Evolutionary conservation across 225 moss, liverwort and hornwort species (phyloP).

Genomic region (Bryum argenteum): DNA sequence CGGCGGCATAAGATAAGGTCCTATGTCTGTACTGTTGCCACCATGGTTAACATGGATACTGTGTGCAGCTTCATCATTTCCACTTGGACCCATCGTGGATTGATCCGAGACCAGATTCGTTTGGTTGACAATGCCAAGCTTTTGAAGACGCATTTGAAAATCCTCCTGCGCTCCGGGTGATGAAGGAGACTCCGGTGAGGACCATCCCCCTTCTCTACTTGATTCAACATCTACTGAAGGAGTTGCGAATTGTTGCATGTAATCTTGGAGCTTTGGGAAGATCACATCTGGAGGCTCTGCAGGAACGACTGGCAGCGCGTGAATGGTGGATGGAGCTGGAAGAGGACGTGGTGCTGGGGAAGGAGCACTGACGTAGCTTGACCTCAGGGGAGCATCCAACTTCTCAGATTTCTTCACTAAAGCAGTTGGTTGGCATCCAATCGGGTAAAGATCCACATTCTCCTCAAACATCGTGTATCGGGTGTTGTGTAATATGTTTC

Average conservation of each 20-base stretch:
- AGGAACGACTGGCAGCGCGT: slow-evolving; percentile 32
- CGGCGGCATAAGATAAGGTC: background rate
- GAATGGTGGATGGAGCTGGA: slow-evolving; percentile 22
- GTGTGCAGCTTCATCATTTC: too few species aligned
- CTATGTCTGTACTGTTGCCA: background rate
- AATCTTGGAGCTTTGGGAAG: slow-evolving; percentile 44
- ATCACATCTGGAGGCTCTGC: slow-evolving; percentile 45
- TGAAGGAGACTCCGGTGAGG: slow-evolving; percentile 37
- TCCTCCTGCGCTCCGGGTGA: slow-evolving; percentile 26
- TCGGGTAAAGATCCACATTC: slow-evolving; percentile 39
- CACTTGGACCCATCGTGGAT: too few species aligned
- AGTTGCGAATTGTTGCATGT: slow-evolving; percentile 40
- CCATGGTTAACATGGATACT: too few species aligned
- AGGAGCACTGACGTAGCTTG: slow-evolving; percentile 45
- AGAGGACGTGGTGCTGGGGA: slow-evolving; percentile 41
- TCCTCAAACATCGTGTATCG: slow-evolving; percentile 44
- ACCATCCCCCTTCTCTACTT: slow-evolving; percentile 41
- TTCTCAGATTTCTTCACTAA: slow-evolving; percentile 34
- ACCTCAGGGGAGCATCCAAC: slow-evolving; percentile 29
- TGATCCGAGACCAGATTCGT: background rate
- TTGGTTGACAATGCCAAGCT: slow-evolving; percentile 29
- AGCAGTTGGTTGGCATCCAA: slow-evolving; percentile 29
- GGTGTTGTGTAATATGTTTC: slow-evolving; percentile 35
- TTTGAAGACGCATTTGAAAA: slow-evolving; percentile 22
- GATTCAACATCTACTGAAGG: slow-evolving; percentile 30